Evolutionary conservation across 1,139 yeast genomes (phyloP), one percentile per base, ranked within the genome.

Genomic region (Debaryomyces sp.): DNA sequence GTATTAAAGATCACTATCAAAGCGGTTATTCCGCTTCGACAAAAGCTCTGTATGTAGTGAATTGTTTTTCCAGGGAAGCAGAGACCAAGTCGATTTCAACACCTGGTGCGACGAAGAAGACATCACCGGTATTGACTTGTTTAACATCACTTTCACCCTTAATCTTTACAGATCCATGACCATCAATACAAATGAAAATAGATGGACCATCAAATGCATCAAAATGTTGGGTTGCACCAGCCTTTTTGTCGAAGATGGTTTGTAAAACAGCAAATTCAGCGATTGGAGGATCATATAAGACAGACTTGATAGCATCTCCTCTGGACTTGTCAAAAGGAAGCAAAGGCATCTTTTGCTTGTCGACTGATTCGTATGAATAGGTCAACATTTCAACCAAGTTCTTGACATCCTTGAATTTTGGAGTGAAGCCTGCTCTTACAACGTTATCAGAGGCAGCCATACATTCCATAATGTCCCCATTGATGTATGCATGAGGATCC

Each of bases 381-480:
- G 97, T 92, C 68, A 94, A 81, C 96, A 89, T 90, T 47, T 81
- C 83, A 35, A 94, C 98, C 64, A 94, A 80, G 63, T 88, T 89
- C 54, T 85, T 73, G 49, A 94, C 98, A 68, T 95, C 99, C 73
- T 92, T 94, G 75, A 92, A 94, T 71, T 95, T 94, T 51, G 99
- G 99, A 12, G 99, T 94, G 76, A 94, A 94, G 7, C 99, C 99
- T 6, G 98, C 96, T 70, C 99, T 84, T 41, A 94, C 97, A 50
- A 94, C 99, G 63, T 94, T 94, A 68, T 94, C 99, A 36, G 96
- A 87, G 10, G 98, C 97, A 44, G 99, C 99, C 99, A 94, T 94
- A 75, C 99, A 95, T 73, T 94, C 99, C 62, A 94, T 92, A 58
- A 94, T 94, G 67, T 94, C 98, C 56, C 99, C 99, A 48, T 87